Conservation (phyloP, 1,284 basidiomycete genomes). For the Mycosarcoma maydis region DNA sequence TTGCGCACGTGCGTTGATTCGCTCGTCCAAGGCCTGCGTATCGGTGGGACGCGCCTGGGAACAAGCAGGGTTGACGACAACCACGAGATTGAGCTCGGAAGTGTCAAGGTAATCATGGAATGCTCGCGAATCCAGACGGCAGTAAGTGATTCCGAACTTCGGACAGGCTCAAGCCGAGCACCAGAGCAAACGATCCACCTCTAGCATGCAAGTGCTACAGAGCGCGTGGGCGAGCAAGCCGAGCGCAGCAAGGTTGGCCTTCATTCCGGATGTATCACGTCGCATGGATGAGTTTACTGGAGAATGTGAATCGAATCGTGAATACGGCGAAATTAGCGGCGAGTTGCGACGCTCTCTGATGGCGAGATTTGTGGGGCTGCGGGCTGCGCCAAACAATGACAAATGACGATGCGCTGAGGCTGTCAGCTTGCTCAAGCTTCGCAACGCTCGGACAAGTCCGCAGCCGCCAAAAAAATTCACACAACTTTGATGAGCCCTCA, state of each 20-base stretch:
- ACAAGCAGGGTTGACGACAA: background rate
- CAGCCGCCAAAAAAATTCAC: background rate
- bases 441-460: background rate
- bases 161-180: slow-evolving; percentile 14
- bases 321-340: slow-evolving; percentile 2
- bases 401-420: background rate
- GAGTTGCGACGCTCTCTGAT: slow-evolving; percentile 2
- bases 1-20: background rate
- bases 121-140: background rate
- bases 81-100: background rate
- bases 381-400: slow-evolving; percentile 10
- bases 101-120: background rate
- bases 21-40: background rate
- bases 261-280: slow-evolving; percentile 27
- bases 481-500: no score
- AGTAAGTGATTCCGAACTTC: slow-evolving; percentile 9
- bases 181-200: background rate
- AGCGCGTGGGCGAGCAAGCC: no score
- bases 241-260: slow-evolving; percentile 4
- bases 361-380: slow-evolving; percentile 6
- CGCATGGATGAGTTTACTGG: slow-evolving; percentile 18
- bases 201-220: no score
- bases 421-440: slow-evolving; percentile 10
- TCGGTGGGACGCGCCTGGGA: background rate
- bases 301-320: background rate